These are phyloP conservation scores for Heliosperma pusillum DNA, from an alignment of 148 eudicot genomes.

Conservation along the genomic window DNA sequence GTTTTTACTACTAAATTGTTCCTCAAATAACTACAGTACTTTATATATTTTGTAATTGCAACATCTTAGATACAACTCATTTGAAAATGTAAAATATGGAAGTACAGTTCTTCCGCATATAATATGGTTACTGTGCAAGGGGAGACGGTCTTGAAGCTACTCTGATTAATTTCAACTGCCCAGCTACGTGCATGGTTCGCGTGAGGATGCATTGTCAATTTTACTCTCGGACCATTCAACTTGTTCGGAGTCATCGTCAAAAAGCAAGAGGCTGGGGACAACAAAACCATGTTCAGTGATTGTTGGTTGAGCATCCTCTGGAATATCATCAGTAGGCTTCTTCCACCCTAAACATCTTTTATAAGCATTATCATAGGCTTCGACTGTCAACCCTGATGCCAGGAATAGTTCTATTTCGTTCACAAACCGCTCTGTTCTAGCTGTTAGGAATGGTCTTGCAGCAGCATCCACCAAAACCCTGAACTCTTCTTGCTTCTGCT, in stretches of 20 bases:
- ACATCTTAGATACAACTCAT: not conserved
- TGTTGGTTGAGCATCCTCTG: conserved; percentile 30
- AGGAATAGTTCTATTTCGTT: conserved; percentile 68
- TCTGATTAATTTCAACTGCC: not conserved
- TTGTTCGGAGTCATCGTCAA: conserved; percentile 58
- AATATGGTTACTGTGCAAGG: not conserved
- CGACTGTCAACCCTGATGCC: conserved; percentile 65
- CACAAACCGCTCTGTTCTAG: conserved; percentile 66
- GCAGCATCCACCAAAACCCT: conserved; percentile 49
- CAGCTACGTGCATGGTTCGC: not conserved
- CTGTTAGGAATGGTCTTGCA: conserved; percentile 61
- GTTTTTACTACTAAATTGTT: too few species aligned
- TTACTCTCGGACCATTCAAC: conserved; percentile 24
- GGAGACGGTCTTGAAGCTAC: not conserved
- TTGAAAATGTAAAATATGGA: not conserved
- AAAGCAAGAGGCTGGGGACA: conserved; percentile 40
- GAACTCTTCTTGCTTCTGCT: conserved; percentile 48
- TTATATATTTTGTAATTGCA: too few species aligned
- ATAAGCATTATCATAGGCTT: conserved; percentile 70
- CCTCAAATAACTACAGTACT: too few species aligned
- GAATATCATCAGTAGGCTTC: conserved; percentile 29
- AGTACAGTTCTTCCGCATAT: not conserved
- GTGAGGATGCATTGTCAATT: not conserved
- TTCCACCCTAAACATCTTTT: conserved; percentile 57
- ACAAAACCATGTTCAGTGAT: conserved; percentile 23